Base-by-base conservation (phyloP, 2,329 filamentous ascomycete species). In the Monilinia laxa region DNA sequence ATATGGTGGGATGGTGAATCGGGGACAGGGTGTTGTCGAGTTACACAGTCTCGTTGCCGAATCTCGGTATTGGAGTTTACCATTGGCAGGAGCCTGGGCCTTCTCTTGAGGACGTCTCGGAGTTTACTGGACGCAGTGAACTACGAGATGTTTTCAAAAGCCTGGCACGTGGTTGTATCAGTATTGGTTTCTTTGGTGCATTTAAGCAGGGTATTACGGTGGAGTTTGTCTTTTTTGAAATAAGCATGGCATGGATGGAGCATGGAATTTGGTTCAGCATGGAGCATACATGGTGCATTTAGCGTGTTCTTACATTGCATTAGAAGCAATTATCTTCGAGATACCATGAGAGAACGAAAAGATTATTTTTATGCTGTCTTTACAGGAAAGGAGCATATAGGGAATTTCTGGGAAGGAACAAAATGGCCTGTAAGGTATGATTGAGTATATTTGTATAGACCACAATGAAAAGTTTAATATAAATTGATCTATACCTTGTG, bases 111-210 rank as follows among this genome's bases (percentile, higher is more conserved):
- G 45, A 23, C 14, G 2, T 60, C 28, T 60, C 14, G 28, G 11
- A 14, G 45, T 60, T 23, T 2, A 20, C 58, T 60, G 45, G 58
- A 60, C 58, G 45, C 58, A 60, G 57, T 60, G 20, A 18, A 49
- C 4, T 4, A 5, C 23, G 42, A 23, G 31, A 10, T 31, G 18
- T 60, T n/a, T 35, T 7, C 23, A 35, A 49, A 16, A 25, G 12
- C 10, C 40, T 31, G 6, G 28, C 20, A 49, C 25, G 38, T 35
- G 57, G 57, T 14, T 60, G 28, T 35, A 35, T 49, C 4, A 23
- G 25, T 35, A 23, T 49, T 38, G n/a, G 28, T 23, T n/a, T 35
- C n/a, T 59, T 49, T 7, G 20, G 28, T 38, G 12, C 28, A 49
- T 12, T 49, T 49, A 35, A 23, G 57, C 42, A 49, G n/a, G 1